A percentile compares a stretch with the other conserved stretches of the same genome.
phyloP scores from a whole-genome alignment of 306 rosid species.

The Cucurbita ficifolia region DNA sequence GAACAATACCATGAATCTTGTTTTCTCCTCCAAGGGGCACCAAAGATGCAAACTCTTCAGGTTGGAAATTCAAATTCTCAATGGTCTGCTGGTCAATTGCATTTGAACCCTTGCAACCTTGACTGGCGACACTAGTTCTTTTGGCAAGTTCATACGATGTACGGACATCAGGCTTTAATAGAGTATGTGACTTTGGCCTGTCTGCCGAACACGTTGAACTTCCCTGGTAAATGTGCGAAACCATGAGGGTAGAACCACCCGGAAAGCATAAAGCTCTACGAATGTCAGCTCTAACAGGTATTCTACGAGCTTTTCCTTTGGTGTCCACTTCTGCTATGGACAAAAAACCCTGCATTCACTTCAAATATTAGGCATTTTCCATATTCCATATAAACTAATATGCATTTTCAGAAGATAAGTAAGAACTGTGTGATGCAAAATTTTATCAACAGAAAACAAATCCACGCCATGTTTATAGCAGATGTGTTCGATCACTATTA shows the following conservation, averaged over 20 bases:
- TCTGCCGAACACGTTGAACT: slow-evolving; percentile 19
- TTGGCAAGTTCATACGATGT: slow-evolving; percentile 15
- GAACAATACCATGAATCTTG: slow-evolving; percentile 11
- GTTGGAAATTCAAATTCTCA: slow-evolving; percentile 14
- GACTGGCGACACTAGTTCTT: neutral
- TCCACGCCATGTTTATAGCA: neutral
- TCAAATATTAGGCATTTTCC: neutral
- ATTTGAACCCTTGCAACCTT: neutral
- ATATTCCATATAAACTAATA: neutral
- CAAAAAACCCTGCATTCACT: slow-evolving; percentile 48
- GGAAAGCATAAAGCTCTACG: slow-evolving; percentile 75
- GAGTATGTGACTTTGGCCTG: slow-evolving; percentile 20
- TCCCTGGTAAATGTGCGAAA: slow-evolving; percentile 45
- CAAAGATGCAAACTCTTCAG: slow-evolving; percentile 13
- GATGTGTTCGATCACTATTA: slow-evolving; percentile 8
- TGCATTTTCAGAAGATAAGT: neutral
- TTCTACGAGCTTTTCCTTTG: slow-evolving; percentile 53
- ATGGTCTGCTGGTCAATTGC: slow-evolving; percentile 10
- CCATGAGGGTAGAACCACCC: slow-evolving; percentile 87
- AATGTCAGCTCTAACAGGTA: slow-evolving; percentile 68
- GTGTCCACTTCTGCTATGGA: slow-evolving; percentile 66
- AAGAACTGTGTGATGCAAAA: neutral
- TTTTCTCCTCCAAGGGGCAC: neutral
- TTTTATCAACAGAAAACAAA: neutral
- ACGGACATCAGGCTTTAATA: slow-evolving; percentile 25